Conservation (phyloP, 129 eudicot genomes). For the Cynara cardunculus region DNA sequence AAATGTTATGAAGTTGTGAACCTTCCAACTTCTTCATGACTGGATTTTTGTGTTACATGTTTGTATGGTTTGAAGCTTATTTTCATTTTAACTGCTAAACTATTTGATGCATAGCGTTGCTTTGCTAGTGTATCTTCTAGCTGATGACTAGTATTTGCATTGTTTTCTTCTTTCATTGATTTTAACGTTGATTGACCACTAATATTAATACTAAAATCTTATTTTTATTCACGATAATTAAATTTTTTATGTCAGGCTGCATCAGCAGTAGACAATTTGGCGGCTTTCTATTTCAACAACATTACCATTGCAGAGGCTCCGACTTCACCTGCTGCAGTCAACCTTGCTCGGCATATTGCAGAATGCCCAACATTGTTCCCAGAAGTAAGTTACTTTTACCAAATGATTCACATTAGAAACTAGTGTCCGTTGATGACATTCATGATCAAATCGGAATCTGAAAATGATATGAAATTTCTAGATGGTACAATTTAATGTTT, state of each 20-base stretch:
- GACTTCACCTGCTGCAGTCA: slow-evolving; percentile 69
- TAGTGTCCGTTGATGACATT: background rate
- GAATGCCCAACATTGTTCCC: slow-evolving; percentile 76
- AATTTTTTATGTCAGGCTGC: slow-evolving; percentile 61
- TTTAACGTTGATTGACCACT: background rate
- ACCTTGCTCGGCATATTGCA: slow-evolving; percentile 74
- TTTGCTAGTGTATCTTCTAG: background rate
- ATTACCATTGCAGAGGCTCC: slow-evolving; percentile 86
- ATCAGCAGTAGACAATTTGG: slow-evolving; percentile 82
- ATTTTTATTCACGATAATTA: background rate
- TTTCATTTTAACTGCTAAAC: background rate
- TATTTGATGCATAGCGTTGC: background rate
- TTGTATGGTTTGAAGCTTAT: background rate
- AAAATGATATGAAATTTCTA: background rate
- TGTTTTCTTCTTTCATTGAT: background rate
- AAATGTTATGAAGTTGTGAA: background rate
- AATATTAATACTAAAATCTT: background rate
- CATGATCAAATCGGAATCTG: slow-evolving; percentile 1
- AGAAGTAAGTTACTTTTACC: slow-evolving; percentile 53
- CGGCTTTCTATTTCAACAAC: slow-evolving; percentile 84
- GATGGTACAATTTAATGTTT: background rate
- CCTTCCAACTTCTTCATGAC: background rate
- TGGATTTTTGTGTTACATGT: background rate
- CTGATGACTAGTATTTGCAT: background rate
- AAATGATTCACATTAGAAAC: background rate